Evolutionary conservation across 768 basidiomycete species (phyloP), one percentile per base, ranked within the genome.

Genomic region (Termitomyces sp.): DNA sequence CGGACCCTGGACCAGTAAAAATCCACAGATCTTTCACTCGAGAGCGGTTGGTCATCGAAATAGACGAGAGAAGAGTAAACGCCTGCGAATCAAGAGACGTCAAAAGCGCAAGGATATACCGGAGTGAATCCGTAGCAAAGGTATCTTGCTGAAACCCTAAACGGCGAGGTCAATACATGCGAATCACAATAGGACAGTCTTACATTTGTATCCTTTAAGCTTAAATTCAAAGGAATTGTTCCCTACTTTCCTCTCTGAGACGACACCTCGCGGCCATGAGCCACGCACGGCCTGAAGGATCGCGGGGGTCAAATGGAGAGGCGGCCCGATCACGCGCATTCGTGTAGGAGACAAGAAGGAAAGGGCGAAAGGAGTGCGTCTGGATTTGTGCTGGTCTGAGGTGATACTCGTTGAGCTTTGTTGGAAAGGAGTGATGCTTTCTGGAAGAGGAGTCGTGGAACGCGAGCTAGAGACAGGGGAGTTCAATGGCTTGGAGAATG

Each of bases 171-270:
- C 22, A 48, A 51, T 39, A 36, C 16, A 20, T 24, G 63, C 54
- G 54, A 61, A 61, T 61, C 57, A 26, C 47, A 66, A 56, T 61
- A 29, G 56, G 56, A 51, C 61, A 62, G 41, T 31, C 60, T 72
- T 67, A 90, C 90, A 89, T 75, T 81, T 85, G 67, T 91, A 91
- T 24, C 89, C 90, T 64, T 88, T 89, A 52, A 91, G 74, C 70
- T 88, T 90, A 72, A 91, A 91, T 68, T 91, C 89, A 66, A 82
- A 91, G 7, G 84, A 81, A 56, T 81, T 81, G 28, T 86, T 82
- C 4, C 81, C 86, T 2, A 90, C 77, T 64, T 87, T 90, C 75
- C 85, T 88, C 69, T 91, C 89, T 0, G 85, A 83, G 8, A 87
- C 82, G 10, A 91, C 87, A 18, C 89, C 90, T 62, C 88, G 79